These are phyloP conservation scores for Pulveroboletus frians DNA, from an alignment of 768 basidiomycete genomes.

Conservation along the genomic window DNA sequence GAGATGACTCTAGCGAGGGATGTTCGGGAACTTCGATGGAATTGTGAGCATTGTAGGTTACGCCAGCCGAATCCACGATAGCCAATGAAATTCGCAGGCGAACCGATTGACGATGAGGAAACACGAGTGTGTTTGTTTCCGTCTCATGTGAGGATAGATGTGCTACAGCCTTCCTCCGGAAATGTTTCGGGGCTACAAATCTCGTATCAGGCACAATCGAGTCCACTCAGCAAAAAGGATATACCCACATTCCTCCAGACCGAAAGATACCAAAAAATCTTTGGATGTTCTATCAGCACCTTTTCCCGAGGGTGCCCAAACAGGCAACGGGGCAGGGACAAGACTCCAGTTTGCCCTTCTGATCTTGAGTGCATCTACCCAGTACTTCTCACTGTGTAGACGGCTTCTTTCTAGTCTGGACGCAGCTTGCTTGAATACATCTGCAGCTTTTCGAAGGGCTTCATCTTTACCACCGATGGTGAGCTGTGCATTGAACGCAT, in stretches of 20 bases:
- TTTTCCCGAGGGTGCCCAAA: conserved; percentile 64
- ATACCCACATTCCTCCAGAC: conserved; percentile 73
- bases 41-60: conserved; percentile 35
- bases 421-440: conserved; percentile 65
- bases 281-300: conserved; percentile 76
- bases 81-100: conserved; percentile 58
- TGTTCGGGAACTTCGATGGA: conserved; percentile 28
- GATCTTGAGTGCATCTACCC: conserved; percentile 76
- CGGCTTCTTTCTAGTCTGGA: conserved; percentile 62
- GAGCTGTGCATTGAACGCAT: conserved; percentile 68
- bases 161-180: conserved; percentile 68
- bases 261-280: conserved; percentile 77
- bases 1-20: conserved; percentile 42
- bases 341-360: conserved; percentile 76
- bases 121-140: conserved; percentile 43
- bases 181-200: conserved; percentile 52
- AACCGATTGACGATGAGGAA: conserved; percentile 60
- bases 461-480: conserved; percentile 77
- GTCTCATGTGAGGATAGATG: conserved; percentile 51
- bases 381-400: conserved; percentile 64
- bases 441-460: conserved; percentile 67
- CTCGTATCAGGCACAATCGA: conserved; percentile 1
- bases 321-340: conserved; percentile 71
- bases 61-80: conserved; percentile 32
- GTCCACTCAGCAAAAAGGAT: neutral